Evolutionary conservation across 495 filamentous ascomycete genomes (phyloP), one percentile per base, ranked within the genome.

Genomic region (Jackrogersella minutella): DNA sequence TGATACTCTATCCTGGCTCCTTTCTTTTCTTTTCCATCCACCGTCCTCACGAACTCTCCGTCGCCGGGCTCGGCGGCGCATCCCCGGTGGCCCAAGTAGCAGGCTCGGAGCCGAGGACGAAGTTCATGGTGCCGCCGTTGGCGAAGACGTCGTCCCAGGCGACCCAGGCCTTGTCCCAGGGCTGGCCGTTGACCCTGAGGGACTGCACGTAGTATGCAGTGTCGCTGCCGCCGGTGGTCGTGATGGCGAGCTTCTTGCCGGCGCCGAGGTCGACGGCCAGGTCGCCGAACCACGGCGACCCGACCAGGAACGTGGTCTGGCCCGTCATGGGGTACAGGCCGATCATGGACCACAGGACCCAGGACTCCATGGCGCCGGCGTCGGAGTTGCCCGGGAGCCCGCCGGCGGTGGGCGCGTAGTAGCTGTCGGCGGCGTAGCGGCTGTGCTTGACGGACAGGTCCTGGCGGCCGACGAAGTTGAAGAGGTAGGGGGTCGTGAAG

Each of bases 401-500:
- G 28, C 75, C 75, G 1, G 75, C 67, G 5, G 81, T 78, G n/a
- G 70, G 66, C 10, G 70, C 77, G 69, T 85, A 90, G 79, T 87
- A 87, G 47, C 78, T 73, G 57, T 82, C 78, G 7, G 82, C 85
- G 5, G 87, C 79, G 41, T 74, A 73, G 34, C 87, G 80, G 13
- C 83, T 83, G 58, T 80, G 79, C 61, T 83, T 75, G 28, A 89
- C 88, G 24, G 77, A 79, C 5, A 86, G 77, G 62, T 88, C 84
- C 62, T 88, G 89, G 37, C 84, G 80, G 60, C 81, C 81, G 41
- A 85, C 82, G 74, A 83, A 93, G 75, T 91, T 85, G 80, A 88
- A 92, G 0, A 91, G 81, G 72, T 91, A 93, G 0, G 88, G 88
- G 3, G 86, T 80, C 3, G 84, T 83, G 78, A 93, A 92, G 47